Evolutionary conservation across 1,139 yeast genomes (phyloP), one percentile per base, ranked within the genome.

Genomic region (Candida sanyaensis): DNA sequence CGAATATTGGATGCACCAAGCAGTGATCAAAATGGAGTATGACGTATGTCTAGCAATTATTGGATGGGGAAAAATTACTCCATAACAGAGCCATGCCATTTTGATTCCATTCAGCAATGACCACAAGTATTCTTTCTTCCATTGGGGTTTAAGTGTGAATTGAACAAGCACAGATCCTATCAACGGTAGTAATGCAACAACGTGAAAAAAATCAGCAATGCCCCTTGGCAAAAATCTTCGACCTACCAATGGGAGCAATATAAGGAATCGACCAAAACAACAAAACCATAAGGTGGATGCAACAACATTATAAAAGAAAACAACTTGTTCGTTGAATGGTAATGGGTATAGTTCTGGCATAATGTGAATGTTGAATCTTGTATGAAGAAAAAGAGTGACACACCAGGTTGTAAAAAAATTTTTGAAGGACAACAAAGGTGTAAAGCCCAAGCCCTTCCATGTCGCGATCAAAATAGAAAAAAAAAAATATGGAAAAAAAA

Each of bases 191-290:
- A 69, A 50, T 2, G 79, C 58, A 23, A 75, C 74, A n/a, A 69
- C 66, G 47, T 78, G 79, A 55, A 82, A 80, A 65, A 81, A 83
- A 55, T 80, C 86, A 43, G 87, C 88, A 11, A 85, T 81, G 1
- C 90, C 90, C n/a, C 86, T 88, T 1, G 89, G 86, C 28, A 85
- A 63, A 56, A 82, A 85, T 53, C 70, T 72, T 39, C 80, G 64
- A 1, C 89, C 88, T 8, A 83, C 88, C 26, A 85, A 63, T 2
- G 88, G 88, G 42, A 81, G 67, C 30, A 85, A 65, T 2, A 83
- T 64, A 11, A 74, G 48, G 54, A 83, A 74, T 44, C 91, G 63
- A 6, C 71, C 64, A 5, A 81, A 62, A 48, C 86, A 75, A 44
- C 84, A 77, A 34, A 72, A 60, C 80, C 83, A 81, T 24, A 83